Evolutionary conservation across 1,139 yeast species (phyloP).

Genomic region (Chernovozyma sophiae-reginae): DNA sequence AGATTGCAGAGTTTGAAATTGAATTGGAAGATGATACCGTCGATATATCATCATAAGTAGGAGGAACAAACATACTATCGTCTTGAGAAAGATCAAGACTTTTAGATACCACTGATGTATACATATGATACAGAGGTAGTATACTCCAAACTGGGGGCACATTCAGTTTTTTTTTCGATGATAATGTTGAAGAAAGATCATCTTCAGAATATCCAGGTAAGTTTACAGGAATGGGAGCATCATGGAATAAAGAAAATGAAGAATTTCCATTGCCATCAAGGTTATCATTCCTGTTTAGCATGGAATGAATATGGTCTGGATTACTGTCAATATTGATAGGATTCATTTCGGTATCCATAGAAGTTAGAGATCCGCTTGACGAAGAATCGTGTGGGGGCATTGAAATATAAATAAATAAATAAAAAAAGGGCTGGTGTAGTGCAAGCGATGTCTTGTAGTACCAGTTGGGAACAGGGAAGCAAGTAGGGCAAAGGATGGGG

Average conservation of each 20-base stretch:
- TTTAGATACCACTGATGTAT: constrained; percentile 9
- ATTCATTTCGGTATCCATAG: too few relatives aligned
- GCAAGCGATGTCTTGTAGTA: too few relatives aligned
- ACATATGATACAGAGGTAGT: constrained; percentile 11
- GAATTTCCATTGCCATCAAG: too few relatives aligned
- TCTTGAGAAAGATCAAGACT: constrained; percentile 6
- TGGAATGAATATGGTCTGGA: too few relatives aligned
- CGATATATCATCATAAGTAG: constrained; percentile 12
- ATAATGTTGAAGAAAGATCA: background rate
- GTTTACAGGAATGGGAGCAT: background rate
- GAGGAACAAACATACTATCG: constrained; percentile 12
- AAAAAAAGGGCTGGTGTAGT: too few relatives aligned
- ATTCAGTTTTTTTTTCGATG: constrained; percentile 8
- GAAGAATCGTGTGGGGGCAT: too few relatives aligned
- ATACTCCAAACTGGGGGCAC: constrained; percentile 23
- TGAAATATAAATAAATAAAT: too few relatives aligned
- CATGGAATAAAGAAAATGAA: background rate
- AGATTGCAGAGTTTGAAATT: constrained; percentile 1
- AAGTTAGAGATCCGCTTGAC: background rate
- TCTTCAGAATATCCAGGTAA: background rate
- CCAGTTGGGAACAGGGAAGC: too few relatives aligned
- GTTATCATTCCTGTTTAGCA: too few relatives aligned
- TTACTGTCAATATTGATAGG: too few relatives aligned
- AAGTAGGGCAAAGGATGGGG: too few relatives aligned
- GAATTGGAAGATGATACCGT: constrained; percentile 2